A percentile compares a stretch with the other conserved stretches of the same genome.
phyloP scores from a whole-genome alignment of 2,329 filamentous ascomycete species.

The Botrytis cinerea region DNA sequence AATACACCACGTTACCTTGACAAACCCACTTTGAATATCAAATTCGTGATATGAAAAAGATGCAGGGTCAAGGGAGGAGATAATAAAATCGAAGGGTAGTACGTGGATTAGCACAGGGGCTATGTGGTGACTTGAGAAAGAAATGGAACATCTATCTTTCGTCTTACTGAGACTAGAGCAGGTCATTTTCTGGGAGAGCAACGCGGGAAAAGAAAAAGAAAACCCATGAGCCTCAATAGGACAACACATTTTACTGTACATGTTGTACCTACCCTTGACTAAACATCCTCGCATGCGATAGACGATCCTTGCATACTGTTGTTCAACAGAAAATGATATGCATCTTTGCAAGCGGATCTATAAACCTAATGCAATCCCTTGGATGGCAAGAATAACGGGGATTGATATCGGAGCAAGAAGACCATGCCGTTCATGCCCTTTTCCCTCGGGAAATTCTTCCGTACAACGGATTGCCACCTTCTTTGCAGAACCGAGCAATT shows the following conservation, averaged over 20 bases:
- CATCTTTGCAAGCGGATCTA: constrained; percentile 14
- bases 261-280: constrained; percentile 10
- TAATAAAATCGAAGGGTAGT: constrained; percentile 1
- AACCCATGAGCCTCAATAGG: constrained; percentile 16
- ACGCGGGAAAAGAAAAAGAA: not conserved
- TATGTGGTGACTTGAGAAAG: not conserved
- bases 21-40: constrained; percentile 16
- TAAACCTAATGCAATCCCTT: not conserved
- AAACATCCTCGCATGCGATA: constrained; percentile 13
- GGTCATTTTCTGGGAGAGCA: constrained; percentile 6
- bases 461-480: constrained; percentile 15
- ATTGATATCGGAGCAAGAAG: constrained; percentile 5
- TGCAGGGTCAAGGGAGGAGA: constrained; percentile 17
- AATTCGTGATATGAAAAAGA: not conserved
- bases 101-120: constrained; percentile 5
- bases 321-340: constrained; percentile 5
- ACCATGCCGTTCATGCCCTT: constrained; percentile 4
- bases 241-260: constrained; percentile 17
- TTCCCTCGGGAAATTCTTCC: not conserved
- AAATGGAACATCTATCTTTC: not conserved
- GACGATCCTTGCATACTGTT: constrained; percentile 9
- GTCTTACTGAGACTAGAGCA: constrained; percentile 7
- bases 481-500: not conserved
- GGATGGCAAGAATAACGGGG: constrained; percentile 3
- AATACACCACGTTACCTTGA: constrained; percentile 23